Evolutionary conservation across 2,329 filamentous ascomycete species (phyloP).

Genomic region (Sporothrix euskadiensis): DNA sequence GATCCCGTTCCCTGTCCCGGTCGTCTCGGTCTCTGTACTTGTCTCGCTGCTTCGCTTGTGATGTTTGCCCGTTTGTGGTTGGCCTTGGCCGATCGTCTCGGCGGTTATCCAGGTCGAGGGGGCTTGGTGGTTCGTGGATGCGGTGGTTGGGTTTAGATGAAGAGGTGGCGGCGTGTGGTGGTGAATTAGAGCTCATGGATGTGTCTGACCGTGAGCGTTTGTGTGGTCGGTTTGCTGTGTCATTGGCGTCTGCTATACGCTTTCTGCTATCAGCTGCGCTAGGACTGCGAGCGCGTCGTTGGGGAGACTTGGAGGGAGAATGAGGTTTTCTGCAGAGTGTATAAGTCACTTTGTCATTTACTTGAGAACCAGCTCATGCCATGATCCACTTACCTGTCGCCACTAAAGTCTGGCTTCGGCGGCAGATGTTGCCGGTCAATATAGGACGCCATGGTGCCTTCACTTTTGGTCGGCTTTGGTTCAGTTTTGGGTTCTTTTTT

Average conservation of each 20-base stretch:
- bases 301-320: conserved; percentile 38
- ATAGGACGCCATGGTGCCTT: conserved; percentile 31
- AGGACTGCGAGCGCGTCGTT: conserved; percentile 39
- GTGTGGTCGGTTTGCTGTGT: conserved; percentile 44
- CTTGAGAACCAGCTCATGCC: neutral
- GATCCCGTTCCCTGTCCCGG: conserved; percentile 2
- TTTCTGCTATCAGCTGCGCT: conserved; percentile 49
- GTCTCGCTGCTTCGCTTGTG: conserved; percentile 22
- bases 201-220: conserved; percentile 51
- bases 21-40: conserved; percentile 21
- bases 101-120: conserved; percentile 30
- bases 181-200: conserved; percentile 31
- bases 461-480: conserved; percentile 29
- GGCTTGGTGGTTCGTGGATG: conserved; percentile 29
- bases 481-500: conserved; percentile 23
- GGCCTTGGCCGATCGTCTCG: conserved; percentile 27
- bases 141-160: conserved; percentile 24
- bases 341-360: conserved; percentile 30
- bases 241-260: conserved; percentile 48
- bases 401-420: conserved; percentile 34
- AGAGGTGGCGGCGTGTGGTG: conserved; percentile 25
- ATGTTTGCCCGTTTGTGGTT: conserved; percentile 17
- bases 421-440: conserved; percentile 24
- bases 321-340: conserved; percentile 33
- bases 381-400: conserved; percentile 37